Conservation (phyloP, 2,329 filamentous ascomycete genomes). For the Hortaea sp. region DNA sequence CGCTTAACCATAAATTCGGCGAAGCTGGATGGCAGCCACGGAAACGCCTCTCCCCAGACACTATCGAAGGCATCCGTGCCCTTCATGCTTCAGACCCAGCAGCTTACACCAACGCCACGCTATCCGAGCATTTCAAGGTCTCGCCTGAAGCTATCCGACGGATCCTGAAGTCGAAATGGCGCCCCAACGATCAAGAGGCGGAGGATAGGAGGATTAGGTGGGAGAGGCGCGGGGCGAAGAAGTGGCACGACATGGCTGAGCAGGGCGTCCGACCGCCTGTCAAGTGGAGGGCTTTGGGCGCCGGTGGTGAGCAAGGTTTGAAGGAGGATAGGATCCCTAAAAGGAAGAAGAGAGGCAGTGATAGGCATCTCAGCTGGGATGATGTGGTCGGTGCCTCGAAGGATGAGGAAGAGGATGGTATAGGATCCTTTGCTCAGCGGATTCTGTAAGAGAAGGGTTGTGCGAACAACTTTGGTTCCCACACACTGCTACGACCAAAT, state of each 20-base stretch:
- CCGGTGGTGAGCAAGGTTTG: constrained; percentile 3
- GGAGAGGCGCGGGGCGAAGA: constrained; percentile 39
- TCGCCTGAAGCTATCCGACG: constrained; percentile 78
- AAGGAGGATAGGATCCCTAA: constrained; percentile 7
- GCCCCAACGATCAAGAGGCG: constrained; percentile 41
- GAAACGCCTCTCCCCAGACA: constrained; percentile 85
- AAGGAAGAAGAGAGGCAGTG: constrained; percentile 1
- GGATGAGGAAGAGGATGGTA: neutral
- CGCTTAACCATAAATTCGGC: constrained; percentile 67
- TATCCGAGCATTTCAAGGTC: constrained; percentile 74
- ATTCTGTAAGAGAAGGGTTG: neutral
- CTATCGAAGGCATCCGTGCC: constrained; percentile 77
- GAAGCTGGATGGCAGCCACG: constrained; percentile 66
- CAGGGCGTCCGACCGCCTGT: constrained; percentile 47
- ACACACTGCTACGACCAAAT: too few relatives aligned
- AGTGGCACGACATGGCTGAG: constrained; percentile 39
- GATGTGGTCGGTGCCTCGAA: constrained; percentile 1
- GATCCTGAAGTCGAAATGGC: constrained; percentile 74
- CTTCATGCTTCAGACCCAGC: constrained; percentile 69
- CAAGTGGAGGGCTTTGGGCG: constrained; percentile 36
- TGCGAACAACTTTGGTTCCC: too few relatives aligned
- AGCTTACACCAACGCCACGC: constrained; percentile 61
- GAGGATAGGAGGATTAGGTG: constrained; percentile 35
- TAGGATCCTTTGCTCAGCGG: neutral
- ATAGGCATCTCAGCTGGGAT: constrained; percentile 6